These are phyloP conservation scores for Gracilaria domingensis DNA, from an alignment of 23 red algal species.

Conservation along the genomic window DNA sequence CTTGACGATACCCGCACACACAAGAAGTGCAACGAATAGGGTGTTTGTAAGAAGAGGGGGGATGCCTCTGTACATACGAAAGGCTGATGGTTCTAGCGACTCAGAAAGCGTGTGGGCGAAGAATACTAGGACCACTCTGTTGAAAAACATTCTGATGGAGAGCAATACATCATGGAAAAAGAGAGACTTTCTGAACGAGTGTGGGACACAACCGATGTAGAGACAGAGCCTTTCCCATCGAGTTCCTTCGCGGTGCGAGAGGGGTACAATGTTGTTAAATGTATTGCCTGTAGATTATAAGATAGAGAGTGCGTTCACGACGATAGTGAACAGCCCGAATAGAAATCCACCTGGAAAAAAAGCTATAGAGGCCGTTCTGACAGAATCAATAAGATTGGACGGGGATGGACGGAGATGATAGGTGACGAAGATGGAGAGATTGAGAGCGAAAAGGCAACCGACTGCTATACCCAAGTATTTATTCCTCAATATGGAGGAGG, in stretches of 20 bases:
- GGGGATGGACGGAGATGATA: background rate
- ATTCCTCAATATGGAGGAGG: too few species aligned
- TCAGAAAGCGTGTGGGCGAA: background rate
- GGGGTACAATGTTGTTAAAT: background rate
- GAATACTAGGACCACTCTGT: background rate
- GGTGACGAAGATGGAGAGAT: background rate
- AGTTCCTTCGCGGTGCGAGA: background rate
- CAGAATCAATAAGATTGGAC: background rate
- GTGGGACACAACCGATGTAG: background rate
- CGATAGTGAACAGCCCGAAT: background rate
- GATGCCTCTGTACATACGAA: background rate
- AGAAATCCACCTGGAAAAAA: background rate
- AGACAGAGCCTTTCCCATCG: background rate
- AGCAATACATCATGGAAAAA: background rate
- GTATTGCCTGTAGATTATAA: background rate
- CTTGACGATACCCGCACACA: background rate
- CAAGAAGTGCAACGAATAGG: background rate
- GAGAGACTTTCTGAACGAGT: background rate
- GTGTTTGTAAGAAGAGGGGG: background rate
- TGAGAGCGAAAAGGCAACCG: background rate
- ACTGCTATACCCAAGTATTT: background rate
- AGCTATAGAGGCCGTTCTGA: background rate
- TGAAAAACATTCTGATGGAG: background rate
- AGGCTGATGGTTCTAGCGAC: background rate
- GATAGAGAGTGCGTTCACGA: background rate